Evolutionary conservation across 164 flowering plant species (phyloP).

Genomic region (Platanus orientalis): DNA sequence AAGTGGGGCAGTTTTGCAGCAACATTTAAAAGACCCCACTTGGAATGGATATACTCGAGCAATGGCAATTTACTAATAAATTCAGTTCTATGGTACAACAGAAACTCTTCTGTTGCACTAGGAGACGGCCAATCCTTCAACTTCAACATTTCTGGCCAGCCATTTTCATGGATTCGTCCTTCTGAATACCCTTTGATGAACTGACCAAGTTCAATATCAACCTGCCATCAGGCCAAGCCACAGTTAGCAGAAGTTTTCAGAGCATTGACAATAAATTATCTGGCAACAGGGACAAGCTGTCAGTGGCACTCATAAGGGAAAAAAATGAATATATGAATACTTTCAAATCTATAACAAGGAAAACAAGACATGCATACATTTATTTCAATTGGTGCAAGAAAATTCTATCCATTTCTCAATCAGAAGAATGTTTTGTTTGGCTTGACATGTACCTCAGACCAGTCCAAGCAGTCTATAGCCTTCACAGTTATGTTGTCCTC

Average conservation of each 20-base stretch:
- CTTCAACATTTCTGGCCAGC: conserved; percentile 70
- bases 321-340: background rate
- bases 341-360: background rate
- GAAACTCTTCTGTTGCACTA: conserved; percentile 83
- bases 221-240: conserved; percentile 41
- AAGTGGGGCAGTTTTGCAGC: conserved; percentile 90
- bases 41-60: conserved; percentile 88
- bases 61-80: conserved; percentile 79
- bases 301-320: background rate
- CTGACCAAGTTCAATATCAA: conserved; percentile 66
- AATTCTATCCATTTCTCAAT: background rate
- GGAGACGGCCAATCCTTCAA: conserved; percentile 90
- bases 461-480: conserved; percentile 68
- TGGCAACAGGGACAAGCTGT: background rate
- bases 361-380: too few relatives aligned
- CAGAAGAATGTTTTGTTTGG: conserved; percentile 4
- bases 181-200: conserved; percentile 83
- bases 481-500: conserved; percentile 57
- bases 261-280: background rate
- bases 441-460: conserved; percentile 70
- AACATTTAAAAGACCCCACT: conserved; percentile 93
- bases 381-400: too few relatives aligned
- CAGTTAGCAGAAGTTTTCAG: background rate
- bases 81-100: conserved; percentile 80
- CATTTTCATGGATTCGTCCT: conserved; percentile 60